Conservation (phyloP, 805 yeast genomes). For the Yamadazyma takamatsuzukensis region DNA sequence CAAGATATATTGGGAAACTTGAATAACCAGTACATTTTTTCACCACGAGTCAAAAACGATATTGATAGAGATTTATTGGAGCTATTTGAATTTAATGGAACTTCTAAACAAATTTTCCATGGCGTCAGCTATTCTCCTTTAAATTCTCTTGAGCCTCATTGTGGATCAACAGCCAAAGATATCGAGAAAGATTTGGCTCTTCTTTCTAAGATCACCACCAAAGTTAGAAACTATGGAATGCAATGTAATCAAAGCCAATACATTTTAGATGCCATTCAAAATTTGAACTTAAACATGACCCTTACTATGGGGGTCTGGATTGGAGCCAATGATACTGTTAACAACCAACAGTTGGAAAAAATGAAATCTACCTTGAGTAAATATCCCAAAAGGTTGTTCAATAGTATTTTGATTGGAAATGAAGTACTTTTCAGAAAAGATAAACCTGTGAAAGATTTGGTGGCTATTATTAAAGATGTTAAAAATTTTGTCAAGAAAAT, state of each 20-base stretch:
- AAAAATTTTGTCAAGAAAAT: conserved; percentile 32
- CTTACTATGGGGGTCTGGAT: conserved; percentile 65
- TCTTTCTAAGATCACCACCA: conserved; percentile 55
- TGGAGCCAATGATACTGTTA: conserved; percentile 41
- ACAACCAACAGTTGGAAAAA: conserved; percentile 42
- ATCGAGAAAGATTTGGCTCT: conserved; percentile 54
- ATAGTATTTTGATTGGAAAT: conserved; percentile 56
- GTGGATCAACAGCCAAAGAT: conserved; percentile 48
- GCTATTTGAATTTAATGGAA: too few species aligned
- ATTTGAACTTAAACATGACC: conserved; percentile 50
- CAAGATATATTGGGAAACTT: conserved; percentile 9
- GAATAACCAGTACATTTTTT: neutral
- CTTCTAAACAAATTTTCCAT: conserved; percentile 33
- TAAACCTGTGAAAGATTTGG: conserved; percentile 31
- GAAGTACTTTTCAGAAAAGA: conserved; percentile 60
- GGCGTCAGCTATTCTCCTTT: conserved; percentile 63
- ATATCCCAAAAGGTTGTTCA: conserved; percentile 46
- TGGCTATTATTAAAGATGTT: conserved; percentile 40
- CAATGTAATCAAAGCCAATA: conserved; percentile 56
- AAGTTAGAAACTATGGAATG: conserved; percentile 56
- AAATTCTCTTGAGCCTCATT: conserved; percentile 48
- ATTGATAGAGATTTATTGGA: too few species aligned
- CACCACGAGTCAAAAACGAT: too few species aligned
- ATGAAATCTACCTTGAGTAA: conserved; percentile 39
- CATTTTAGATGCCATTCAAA: conserved; percentile 51